phyloP scores from a whole-genome alignment of 1,139 yeast species.

The Geotrichum restrictum region DNA sequence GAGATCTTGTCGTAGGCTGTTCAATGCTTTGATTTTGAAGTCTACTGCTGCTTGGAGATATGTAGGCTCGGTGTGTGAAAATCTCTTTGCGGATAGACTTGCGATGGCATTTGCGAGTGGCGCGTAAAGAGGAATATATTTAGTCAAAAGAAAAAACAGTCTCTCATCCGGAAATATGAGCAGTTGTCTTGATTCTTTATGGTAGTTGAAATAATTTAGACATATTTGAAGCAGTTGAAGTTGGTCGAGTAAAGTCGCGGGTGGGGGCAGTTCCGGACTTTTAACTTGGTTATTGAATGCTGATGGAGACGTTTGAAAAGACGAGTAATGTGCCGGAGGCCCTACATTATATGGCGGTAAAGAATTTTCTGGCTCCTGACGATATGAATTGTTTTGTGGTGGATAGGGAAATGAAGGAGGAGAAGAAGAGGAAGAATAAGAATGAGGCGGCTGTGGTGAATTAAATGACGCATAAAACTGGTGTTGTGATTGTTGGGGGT shows the following conservation, averaged over 20 bases:
- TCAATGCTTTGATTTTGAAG: slow-evolving; percentile 16
- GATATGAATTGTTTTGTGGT: no score
- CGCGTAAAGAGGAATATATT: slow-evolving; percentile 12
- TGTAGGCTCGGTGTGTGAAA: not conserved
- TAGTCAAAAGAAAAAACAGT: not conserved
- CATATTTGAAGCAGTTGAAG: slow-evolving; percentile 7
- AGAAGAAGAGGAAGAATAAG: no score
- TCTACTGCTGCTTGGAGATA: slow-evolving; percentile 15
- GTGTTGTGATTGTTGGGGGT: no score
- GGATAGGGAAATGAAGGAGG: no score
- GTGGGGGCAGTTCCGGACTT: not conserved
- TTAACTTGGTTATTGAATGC: not conserved
- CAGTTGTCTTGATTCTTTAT: slow-evolving; percentile 7
- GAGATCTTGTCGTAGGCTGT: slow-evolving; percentile 15
- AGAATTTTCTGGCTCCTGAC: no score
- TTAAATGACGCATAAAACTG: no score
- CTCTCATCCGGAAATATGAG: slow-evolving; percentile 8
- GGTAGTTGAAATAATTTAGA: slow-evolving; percentile 6
- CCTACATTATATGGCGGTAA: no score
- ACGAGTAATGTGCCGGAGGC: no score
- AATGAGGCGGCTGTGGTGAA: no score
- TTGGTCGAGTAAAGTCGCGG: slow-evolving; percentile 7
- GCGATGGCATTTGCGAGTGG: slow-evolving; percentile 19
- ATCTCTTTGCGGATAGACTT: slow-evolving; percentile 12
- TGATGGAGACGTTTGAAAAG: no score